Conservation (phyloP, 345 rosid species). For the Carallia brachiata region DNA sequence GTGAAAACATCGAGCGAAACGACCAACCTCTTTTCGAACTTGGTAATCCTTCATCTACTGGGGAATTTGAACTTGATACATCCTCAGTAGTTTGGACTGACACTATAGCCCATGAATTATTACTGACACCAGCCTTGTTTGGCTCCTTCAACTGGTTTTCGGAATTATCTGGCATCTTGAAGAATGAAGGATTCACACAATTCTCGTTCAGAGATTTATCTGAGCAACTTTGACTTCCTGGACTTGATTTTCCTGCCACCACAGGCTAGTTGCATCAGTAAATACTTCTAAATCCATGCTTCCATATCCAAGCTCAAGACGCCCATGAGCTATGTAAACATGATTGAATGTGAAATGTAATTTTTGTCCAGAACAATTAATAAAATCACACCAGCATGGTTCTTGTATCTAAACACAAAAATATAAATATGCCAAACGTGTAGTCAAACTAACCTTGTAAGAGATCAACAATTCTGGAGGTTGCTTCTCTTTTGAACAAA, state of each 20-base stretch:
- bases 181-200: constrained; percentile 2
- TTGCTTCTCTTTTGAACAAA: constrained; percentile 61
- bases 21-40: constrained; percentile 57
- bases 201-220: constrained; percentile 8
- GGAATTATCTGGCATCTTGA: constrained; percentile 8
- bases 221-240: constrained; percentile 11
- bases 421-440: no score
- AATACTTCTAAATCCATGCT: neutral
- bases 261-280: constrained; percentile 11
- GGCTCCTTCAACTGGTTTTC: constrained; percentile 15
- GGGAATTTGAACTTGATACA: constrained; percentile 24
- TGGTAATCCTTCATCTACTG: constrained; percentile 11
- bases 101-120: constrained; percentile 56
- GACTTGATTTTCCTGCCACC: constrained; percentile 26
- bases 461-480: constrained; percentile 21
- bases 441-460: neutral
- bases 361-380: neutral
- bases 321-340: constrained; percentile 4
- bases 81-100: constrained; percentile 36
- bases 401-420: no score
- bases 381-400: neutral
- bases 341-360: constrained; percentile 6
- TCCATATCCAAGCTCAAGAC: constrained; percentile 1
- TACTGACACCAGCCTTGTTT: constrained; percentile 12
- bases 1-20: constrained; percentile 39